Percentiles rank a stretch among this genome's conserved stretches.
Conservation (phyloP, 306 rosid species). For the Parietaria judaica region DNA sequence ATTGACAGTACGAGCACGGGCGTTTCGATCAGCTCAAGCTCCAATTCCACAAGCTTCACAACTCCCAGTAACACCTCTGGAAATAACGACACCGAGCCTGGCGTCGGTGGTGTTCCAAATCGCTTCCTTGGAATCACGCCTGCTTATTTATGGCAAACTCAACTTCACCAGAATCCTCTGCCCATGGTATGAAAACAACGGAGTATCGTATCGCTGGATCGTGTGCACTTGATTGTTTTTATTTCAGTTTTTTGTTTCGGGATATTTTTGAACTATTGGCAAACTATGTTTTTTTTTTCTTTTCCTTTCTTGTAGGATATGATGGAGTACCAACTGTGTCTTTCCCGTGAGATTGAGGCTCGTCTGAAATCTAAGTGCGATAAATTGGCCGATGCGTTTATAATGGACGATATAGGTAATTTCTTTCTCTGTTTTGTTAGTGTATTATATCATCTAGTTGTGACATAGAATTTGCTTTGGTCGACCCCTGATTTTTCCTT, state of each 20-base stretch:
- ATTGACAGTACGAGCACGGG: conserved; percentile 54
- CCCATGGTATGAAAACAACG: conserved; percentile 43
- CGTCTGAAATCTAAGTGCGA: conserved; percentile 74
- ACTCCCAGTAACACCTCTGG: conserved; percentile 47
- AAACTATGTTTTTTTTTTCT: conserved; percentile 4
- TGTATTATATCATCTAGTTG: background rate
- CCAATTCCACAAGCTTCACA: conserved; percentile 54
- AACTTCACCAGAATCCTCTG: conserved; percentile 53
- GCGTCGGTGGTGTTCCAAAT: conserved; percentile 81
- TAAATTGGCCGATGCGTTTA: conserved; percentile 53
- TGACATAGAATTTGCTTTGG: background rate
- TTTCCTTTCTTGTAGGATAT: conserved; percentile 61
- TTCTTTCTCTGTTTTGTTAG: conserved; percentile 6
- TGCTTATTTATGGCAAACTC: conserved; percentile 81
- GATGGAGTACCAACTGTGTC: conserved; percentile 67
- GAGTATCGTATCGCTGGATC: background rate
- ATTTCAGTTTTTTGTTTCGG: conserved; percentile 11
- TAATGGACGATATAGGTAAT: conserved; percentile 66
- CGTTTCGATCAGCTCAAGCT: conserved; percentile 45
- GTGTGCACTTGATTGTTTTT: conserved; percentile 5
- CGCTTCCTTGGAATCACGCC: conserved; percentile 86
- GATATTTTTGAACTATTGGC: conserved; percentile 6
- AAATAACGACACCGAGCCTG: conserved; percentile 53
- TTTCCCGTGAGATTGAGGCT: conserved; percentile 66
- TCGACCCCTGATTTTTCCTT: background rate